phyloP scores from a whole-genome alignment of 306 rosid species.

The Sesbania bispinosa region DNA sequence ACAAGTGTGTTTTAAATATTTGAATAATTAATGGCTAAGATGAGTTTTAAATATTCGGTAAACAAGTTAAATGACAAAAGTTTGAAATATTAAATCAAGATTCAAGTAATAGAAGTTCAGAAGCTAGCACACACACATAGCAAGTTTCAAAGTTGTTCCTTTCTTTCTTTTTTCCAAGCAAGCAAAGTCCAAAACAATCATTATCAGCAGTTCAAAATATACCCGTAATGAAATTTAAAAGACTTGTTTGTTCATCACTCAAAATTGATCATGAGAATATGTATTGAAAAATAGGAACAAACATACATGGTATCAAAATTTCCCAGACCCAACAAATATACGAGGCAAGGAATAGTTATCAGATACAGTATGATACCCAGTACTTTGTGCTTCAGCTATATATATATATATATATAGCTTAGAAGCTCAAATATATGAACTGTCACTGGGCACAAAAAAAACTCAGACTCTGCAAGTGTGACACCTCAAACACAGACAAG shows the following conservation, averaged over 20 bases:
- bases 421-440: background rate
- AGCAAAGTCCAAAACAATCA: background rate
- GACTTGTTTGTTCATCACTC: background rate
- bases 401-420: background rate
- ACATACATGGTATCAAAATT: constrained; percentile 43
- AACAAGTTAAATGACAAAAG: no score
- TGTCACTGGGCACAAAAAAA: constrained; percentile 10
- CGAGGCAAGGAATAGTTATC: constrained; percentile 59
- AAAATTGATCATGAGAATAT: constrained; percentile 5
- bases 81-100: background rate
- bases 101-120: background rate
- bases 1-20: no score
- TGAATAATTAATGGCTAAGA: no score
- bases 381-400: background rate
- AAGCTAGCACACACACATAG: background rate
- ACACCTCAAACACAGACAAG: constrained; percentile 13
- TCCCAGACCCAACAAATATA: constrained; percentile 66
- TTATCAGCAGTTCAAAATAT: background rate
- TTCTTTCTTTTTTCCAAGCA: background rate
- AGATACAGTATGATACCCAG: constrained; percentile 26
- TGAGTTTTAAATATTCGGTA: no score
- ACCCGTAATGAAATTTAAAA: background rate
- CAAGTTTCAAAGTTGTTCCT: background rate
- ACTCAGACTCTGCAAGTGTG: constrained; percentile 14
- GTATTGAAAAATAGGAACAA: background rate